Evolutionary conservation across 352 stramenopile species (phyloP), one percentile per base, ranked within the genome.

Genomic region (Globisporangium carolinianum): DNA sequence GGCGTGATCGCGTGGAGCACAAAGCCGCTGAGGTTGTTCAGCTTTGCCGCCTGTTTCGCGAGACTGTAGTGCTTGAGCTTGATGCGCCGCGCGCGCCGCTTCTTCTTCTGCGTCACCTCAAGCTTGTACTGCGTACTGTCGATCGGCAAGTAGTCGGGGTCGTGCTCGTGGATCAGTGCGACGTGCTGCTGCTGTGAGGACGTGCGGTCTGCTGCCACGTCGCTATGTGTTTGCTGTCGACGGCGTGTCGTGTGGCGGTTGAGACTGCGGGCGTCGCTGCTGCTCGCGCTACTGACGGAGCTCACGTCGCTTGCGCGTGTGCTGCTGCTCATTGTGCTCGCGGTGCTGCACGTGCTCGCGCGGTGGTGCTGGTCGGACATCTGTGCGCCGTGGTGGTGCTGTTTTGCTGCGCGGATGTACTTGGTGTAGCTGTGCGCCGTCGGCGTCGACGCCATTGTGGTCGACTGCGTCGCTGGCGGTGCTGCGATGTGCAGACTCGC

Each of bases 1-100:
- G 79, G 76, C 52, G 75, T 79, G 53, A 87, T 74, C 35, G 79
- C 78, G 69, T 86, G 76, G 41, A 89, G 64, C 48, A 83, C 52
- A 58, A 87, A 83, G 53, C 74, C 68, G 51, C 69, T 73, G 42
- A 89, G 69, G 61, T 77, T 76, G 60, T 81, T 63, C 18, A 69
- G 50, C 57, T 56, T 63, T 51, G 51, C 66, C 32, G 53, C 58
- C 36, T 63, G 42, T 46, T 72, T 71, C 24, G 58, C 55, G 38
- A 62, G 57, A 3, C 61, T 46, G 24, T 57, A 65, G 51, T 65
- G 57, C 51, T 67, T 67, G 56, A 65, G 61, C 32, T 65, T 61
- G 45, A 62, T 61, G 24, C 60, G 55, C 11, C 37, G 60, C 42
- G 55, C 51, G 37, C 60, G 54, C 37, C 57, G 56, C 51, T 64